Base-by-base conservation (phyloP, 208 protist genomes). In the Entamoeba dispar region DNA sequence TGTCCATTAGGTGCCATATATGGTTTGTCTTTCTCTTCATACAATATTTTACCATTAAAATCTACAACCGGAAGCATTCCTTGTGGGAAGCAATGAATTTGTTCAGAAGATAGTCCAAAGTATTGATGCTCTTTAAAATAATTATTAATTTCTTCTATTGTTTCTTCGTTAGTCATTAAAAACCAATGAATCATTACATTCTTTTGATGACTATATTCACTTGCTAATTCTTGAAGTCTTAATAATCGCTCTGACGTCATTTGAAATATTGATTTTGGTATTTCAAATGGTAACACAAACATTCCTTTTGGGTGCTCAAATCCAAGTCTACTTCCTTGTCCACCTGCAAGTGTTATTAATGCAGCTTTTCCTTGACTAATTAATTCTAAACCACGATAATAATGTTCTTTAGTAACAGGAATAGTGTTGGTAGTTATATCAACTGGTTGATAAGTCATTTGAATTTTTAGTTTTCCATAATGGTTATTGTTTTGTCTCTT, bases 291-390 rank as follows among this genome's bases (percentile, higher is more conserved):
- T 14, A 69, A 27, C 1, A 27, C 55, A 77, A 97, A 96, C 43
- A 51, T 93, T 0, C 98, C 98, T 95, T 99, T 99, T 7, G 98
- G 98, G 4, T 97, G 93, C 17, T 94, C 94, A 34, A 96, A 96
- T 31, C 98, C 98, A 14, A 99, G 96, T 12, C 98, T 96, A 12
- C 98, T 99, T 61, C 98, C 98, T 93, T 98, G 98, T 49, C 98
- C 98, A 51, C 98, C 98, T 0, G 98, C 98, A 50, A 99, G 95
- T 38, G 99, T 95, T 22, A 99, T 92, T 77, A 98, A 96, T 10
- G 96, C 98, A 0, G 97, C 96, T 93, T 97, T 95, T 19, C 97
- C 96, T 52, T 94, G 27, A 10, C 95, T 93, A 69, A 99, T 92
- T 50, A 57, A 57, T 10, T 51, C 38, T 5, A 92, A 8, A 6